These are phyloP conservation scores for Sordariomycetes sp. DNA, from an alignment of 2,329 filamentous ascomycete species.

Conservation along the genomic window DNA sequence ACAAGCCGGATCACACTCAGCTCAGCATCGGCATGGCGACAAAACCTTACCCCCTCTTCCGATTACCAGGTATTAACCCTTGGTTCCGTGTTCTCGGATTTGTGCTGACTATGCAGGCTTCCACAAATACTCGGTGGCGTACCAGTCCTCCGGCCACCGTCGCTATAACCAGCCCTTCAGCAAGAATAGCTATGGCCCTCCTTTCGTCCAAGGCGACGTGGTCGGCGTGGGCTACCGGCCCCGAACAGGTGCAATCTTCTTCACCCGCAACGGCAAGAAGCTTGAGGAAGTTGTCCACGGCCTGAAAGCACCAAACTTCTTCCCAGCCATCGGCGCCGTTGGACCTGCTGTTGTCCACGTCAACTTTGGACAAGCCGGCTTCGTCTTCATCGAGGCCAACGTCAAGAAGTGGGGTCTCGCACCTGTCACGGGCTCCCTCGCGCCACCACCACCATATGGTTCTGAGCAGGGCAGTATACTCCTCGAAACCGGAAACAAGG, in stretches of 20 bases:
- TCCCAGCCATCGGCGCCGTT: slow-evolving; percentile 93
- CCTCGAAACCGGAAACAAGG: slow-evolving; percentile 71
- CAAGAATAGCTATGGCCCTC: slow-evolving; percentile 70
- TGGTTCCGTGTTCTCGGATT: background rate
- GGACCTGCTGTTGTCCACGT: slow-evolving; percentile 89
- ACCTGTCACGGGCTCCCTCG: slow-evolving; percentile 89
- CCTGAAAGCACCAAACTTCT: slow-evolving; percentile 91
- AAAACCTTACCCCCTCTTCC: slow-evolving; percentile 92
- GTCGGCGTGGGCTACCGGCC: slow-evolving; percentile 93
- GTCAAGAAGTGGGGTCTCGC: slow-evolving; percentile 99
- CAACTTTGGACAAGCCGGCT: slow-evolving; percentile 95
- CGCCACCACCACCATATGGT: slow-evolving; percentile 91
- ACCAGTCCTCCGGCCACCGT: slow-evolving; percentile 77
- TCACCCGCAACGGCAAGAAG: slow-evolving; percentile 96
- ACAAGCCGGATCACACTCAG: slow-evolving; percentile 82
- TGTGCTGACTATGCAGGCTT: slow-evolving; percentile 45
- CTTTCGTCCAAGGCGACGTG: slow-evolving; percentile 87
- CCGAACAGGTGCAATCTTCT: slow-evolving; percentile 90
- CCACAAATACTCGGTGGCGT: slow-evolving; percentile 88
- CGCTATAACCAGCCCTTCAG: slow-evolving; percentile 90
- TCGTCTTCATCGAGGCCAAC: slow-evolving; percentile 98
- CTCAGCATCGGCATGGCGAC: slow-evolving; percentile 92
- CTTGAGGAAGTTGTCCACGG: slow-evolving; percentile 91
- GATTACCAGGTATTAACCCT: slow-evolving; percentile 64
- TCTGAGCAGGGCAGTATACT: slow-evolving; percentile 96